These are phyloP conservation scores for Sphenostylis stenocarpa DNA, from an alignment of 306 rosid species.

Conservation along the genomic window DNA sequence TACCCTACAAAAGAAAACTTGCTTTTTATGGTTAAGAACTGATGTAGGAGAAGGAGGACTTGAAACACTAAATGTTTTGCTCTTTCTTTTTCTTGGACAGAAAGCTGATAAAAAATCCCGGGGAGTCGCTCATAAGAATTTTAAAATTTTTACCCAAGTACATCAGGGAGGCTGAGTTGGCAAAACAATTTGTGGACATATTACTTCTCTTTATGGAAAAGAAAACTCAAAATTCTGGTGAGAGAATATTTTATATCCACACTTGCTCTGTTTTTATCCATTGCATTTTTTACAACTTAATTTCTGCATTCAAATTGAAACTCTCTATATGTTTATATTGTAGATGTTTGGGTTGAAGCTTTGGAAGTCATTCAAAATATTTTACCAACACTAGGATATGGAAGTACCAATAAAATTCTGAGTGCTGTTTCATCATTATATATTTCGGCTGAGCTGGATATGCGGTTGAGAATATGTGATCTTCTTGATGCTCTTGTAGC, in stretches of 20 bases:
- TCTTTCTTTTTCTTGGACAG: conserved; percentile 43
- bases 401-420: conserved; percentile 57
- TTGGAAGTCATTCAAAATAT: conserved; percentile 63
- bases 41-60: background rate
- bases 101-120: conserved; percentile 72
- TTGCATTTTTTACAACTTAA: background rate
- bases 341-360: conserved; percentile 63
- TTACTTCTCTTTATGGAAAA: conserved; percentile 63
- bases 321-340: conserved; percentile 32
- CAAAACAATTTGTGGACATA: conserved; percentile 65
- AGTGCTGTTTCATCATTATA: conserved; percentile 65
- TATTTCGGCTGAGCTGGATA: conserved; percentile 61
- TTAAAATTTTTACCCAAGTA: conserved; percentile 67
- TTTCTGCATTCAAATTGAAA: conserved; percentile 30
- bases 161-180: conserved; percentile 56
- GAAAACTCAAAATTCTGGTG: conserved; percentile 63
- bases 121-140: conserved; percentile 63
- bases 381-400: conserved; percentile 59
- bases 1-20: conserved; percentile 3
- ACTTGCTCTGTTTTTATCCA: conserved; percentile 12
- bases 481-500: conserved; percentile 70
- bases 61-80: background rate
- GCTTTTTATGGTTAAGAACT: background rate
- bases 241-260: conserved; percentile 23
- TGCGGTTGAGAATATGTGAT: conserved; percentile 68